Base-by-base conservation (phyloP, 352 stramenopile species). In the Aphanomyces invadans region DNA sequence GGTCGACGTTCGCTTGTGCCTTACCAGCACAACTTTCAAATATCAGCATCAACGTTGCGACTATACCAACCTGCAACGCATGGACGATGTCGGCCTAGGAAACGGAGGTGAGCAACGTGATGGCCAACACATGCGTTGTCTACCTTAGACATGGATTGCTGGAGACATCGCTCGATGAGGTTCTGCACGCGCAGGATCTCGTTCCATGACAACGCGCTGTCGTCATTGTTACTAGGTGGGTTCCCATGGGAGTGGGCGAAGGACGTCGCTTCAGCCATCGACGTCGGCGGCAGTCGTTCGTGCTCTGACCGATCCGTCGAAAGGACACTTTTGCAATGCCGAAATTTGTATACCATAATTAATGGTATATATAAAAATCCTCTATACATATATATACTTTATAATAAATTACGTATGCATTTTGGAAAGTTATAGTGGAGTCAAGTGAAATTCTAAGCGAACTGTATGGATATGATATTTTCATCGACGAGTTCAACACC, bases 111-210 rank as follows among this genome's bases (percentile, higher is more conserved):
- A 61, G 21, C 32, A 31, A 31, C 15, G 5, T 44, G 23, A 25
- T 2, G 25, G 44, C 64, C 23, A 51, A 31, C 25, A 60, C 53
- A 31, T 33, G 11, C 26, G 23, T 46, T 1, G 31, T 39, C 64
- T n/a, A 90, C 85, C 83, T 96, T 93, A 70, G 74, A 96, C 68
- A 96, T 78, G 71, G 94, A 95, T 59, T 95, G 87, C 59, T 96
- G 86, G 17, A 97, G 73, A 70, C 89, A 97, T 15, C 86, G 77
- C 74, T 96, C 87, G 53, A 95, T 96, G 36, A 96, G 76, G 55
- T 92, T 93, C 65, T 96, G 88, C 4, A 96, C 88, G 0, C 75
- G 75, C 15, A 95, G 73, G 66, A 96, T 95, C 29, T 96, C 86
- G 25, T 89, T 88, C 88, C 88, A 96, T 2, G 87, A 93, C 61